These are phyloP conservation scores for Hyaloraphidium curvatum DNA, from an alignment of 192 early-diverging fungal genomes.

Conservation along the genomic window DNA sequence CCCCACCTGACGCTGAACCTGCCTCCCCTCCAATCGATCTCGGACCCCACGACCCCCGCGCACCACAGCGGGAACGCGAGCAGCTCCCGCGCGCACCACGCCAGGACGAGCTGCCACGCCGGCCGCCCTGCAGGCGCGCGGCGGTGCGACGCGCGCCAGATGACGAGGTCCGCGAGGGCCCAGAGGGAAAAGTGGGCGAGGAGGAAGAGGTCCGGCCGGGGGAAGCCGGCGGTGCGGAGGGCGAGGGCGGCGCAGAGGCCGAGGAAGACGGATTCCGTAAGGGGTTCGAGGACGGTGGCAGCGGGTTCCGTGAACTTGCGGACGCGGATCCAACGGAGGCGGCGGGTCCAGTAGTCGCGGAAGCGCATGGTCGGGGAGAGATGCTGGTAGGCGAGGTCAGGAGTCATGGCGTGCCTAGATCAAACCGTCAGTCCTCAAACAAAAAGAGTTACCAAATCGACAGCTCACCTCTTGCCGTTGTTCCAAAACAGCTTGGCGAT, in stretches of 20 bases:
- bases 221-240: neutral
- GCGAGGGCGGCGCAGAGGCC: neutral
- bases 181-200: neutral
- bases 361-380: conserved; percentile 45
- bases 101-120: conserved; percentile 30
- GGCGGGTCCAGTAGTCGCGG: conserved; percentile 61
- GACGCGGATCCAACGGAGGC: conserved; percentile 84
- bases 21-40: conserved; percentile 74
- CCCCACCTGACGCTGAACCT: conserved; percentile 34
- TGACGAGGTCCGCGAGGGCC: neutral
- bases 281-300: conserved; percentile 82
- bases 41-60: conserved; percentile 59
- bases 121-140: neutral
- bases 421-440: too few species aligned
- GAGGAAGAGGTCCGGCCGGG: neutral
- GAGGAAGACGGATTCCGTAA: conserved; percentile 56
- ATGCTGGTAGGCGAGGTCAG: conserved; percentile 70
- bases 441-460: too few species aligned
- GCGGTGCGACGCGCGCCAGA: neutral
- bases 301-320: conserved; percentile 79
- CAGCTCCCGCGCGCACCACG: conserved; percentile 70
- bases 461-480: too few species aligned
- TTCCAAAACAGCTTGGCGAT: neutral
- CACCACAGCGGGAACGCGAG: conserved; percentile 65
- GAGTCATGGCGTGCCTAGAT: conserved; percentile 68